Evolutionary conservation across 148 eudicot species (phyloP).

Genomic region (Diospyros lotus): DNA sequence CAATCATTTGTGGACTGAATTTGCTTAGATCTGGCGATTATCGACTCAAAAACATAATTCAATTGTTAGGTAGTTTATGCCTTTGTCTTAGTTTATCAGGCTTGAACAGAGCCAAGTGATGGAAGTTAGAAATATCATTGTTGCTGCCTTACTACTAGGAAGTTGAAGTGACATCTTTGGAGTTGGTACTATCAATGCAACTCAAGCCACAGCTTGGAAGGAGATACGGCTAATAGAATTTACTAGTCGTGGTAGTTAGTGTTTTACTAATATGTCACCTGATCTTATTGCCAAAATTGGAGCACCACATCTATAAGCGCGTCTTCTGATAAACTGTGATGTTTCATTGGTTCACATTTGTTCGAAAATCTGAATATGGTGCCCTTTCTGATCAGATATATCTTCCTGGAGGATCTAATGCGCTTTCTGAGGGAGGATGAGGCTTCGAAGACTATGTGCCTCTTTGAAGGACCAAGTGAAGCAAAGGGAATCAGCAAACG

Average conservation of each 20-base stretch:
- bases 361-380: slow-evolving; percentile 4
- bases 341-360: background rate
- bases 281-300: background rate
- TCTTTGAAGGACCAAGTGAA: slow-evolving; percentile 46
- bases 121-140: background rate
- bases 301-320: background rate
- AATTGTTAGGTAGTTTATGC: background rate
- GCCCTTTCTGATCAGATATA: slow-evolving; percentile 24
- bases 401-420: slow-evolving; percentile 45
- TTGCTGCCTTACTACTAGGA: background rate
- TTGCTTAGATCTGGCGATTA: background rate
- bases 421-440: slow-evolving; percentile 55
- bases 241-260: too few relatives aligned
- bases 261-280: too few relatives aligned
- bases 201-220: background rate
- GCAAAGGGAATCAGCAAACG: slow-evolving; percentile 46
- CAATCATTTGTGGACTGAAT: background rate
- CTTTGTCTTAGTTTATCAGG: too few relatives aligned
- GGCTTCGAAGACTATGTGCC: slow-evolving; percentile 32
- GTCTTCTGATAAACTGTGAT: background rate
- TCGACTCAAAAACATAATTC: slow-evolving; percentile 11
- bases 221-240: background rate
- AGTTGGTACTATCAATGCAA: too few relatives aligned
- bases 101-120: background rate
- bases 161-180: background rate